Evolutionary conservation across 176 grass and related monocot genomes (phyloP), one percentile per base, ranked within the genome.

Genomic region (Lolium rigidum): DNA sequence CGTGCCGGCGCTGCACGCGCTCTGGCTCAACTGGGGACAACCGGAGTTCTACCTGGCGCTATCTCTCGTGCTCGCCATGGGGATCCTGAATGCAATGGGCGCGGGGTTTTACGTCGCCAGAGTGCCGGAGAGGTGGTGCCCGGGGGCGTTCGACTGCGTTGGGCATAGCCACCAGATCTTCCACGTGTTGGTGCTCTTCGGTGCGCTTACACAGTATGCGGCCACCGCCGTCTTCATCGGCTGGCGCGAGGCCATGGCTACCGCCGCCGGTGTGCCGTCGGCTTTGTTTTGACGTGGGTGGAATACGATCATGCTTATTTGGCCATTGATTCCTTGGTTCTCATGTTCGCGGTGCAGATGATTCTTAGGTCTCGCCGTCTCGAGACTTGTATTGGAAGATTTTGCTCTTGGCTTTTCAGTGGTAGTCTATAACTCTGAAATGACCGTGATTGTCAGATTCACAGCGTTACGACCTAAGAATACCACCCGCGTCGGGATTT

Each of bases 121-220:
- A 70, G 93, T 95, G 59, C 95, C 93, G 11, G 95, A 98, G 91
- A 17, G 88, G 73, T 98, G 93, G 93, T 43, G 81, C 24, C 95
- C 95, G 0, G 95, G 93, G 9, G 43, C 18, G 52, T 95, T 95
- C n/a, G 95, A 98, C 25, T 77, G 92, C 18, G 90, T 90, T 0
- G 93, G 95, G 0, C 95, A 98, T 26, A 98, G 95, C 86, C 95
- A 98, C 83, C 93, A 98, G 91, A 95, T 98, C 77, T 98, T 98
- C 83, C 95, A 98, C 50, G 86, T 87, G 55, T 83, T 98, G 38
- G 95, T 98, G 39, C 86, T 98, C 80, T 66, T 55, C 66, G 93
- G 93, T 16, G 95, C 95, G 49, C 80, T 92, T 41, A 87, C 85
- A 74, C 95, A 98, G 63, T 93, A 98, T 77, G 85, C 64, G 16